Conservation (phyloP, 176 grass and related monocot genomes). For the Bromus sterilis region DNA sequence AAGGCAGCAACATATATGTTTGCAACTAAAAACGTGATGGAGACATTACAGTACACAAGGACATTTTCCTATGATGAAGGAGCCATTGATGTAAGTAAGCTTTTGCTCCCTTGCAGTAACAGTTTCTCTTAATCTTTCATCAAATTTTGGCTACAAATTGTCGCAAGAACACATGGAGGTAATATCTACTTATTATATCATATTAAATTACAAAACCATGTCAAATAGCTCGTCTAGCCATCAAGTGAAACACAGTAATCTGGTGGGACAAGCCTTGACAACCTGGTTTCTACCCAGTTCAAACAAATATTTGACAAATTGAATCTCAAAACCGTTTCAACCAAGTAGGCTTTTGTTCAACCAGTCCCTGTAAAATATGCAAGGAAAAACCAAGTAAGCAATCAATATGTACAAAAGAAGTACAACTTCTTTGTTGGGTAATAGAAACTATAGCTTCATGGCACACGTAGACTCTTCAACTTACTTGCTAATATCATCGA, state of each 20-base stretch:
- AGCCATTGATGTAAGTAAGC: not conserved
- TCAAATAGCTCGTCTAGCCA: not conserved
- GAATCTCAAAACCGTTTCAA: constrained; percentile 33
- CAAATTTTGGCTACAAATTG: not conserved
- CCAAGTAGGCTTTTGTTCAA: constrained; percentile 68
- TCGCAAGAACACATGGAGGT: not conserved
- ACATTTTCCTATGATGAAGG: not conserved
- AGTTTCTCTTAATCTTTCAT: not conserved
- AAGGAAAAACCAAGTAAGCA: not conserved
- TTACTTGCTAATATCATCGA: constrained; percentile 99
- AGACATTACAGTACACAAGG: not conserved
- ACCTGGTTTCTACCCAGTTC: not conserved
- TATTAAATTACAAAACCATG: constrained; percentile 21
- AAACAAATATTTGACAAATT: not conserved
- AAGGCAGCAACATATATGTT: not conserved
- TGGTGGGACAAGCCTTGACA: not conserved
- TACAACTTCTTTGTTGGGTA: not conserved
- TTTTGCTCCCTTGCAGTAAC: not conserved
- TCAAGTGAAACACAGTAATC: not conserved
- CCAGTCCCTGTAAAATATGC: constrained; percentile 73
- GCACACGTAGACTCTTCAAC: not conserved
- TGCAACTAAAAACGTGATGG: not conserved
- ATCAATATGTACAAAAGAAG: not conserved
- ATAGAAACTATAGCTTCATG: no score
- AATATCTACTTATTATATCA: not conserved